Evolutionary conservation across 1,284 basidiomycete genomes (phyloP), one percentile per base, ranked within the genome.

Genomic region (Sanghuangporus baumii): DNA sequence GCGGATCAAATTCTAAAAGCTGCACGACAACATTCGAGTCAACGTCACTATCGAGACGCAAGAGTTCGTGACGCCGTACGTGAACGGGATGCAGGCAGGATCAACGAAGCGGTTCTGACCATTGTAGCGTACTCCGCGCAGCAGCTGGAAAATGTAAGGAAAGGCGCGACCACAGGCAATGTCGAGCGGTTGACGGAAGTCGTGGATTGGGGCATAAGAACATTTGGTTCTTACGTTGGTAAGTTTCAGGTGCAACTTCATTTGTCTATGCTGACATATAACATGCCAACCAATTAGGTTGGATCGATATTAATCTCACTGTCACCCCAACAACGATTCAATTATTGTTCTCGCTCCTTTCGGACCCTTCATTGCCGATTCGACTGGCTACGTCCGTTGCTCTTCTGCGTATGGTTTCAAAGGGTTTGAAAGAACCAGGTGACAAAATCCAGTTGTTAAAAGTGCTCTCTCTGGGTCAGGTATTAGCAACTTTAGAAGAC

Each of bases 241-340:
- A 73, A 74, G 94, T 87, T 1, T 46, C 20, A 7, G 23, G 9
- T 6, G 6, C 51, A 40, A 40, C 57, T 46, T 52, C 63, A 11
- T 55, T 41, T 37, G 8, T n/a, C 16, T 6, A 18, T 3, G 16
- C 16, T 46, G 43, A 2, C 7, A 18, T 46, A 31, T 46, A 46
- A 46, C 16, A 46, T 31, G 26, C 26, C 43, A 14, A 46, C 43
- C 47, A 12, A 40, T 55, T 69, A 96, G 94, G 95, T 8, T 99
- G 97, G 97, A 91, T 99, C 69, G 98, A 99, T 72, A 96, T 99
- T 71, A 93, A 93, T 69, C 80, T 99, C 63, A 93, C 97, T 36
- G 90, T 99, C 65, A 98, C 95, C 1, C 93, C 92, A 23, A 86
- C 86, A 9, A 95, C 95, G 0, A 86, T 99, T 34, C 86, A 89